phyloP scores from a whole-genome alignment of 2,329 filamentous ascomycete genomes.

The Boeremia lycopersici region DNA sequence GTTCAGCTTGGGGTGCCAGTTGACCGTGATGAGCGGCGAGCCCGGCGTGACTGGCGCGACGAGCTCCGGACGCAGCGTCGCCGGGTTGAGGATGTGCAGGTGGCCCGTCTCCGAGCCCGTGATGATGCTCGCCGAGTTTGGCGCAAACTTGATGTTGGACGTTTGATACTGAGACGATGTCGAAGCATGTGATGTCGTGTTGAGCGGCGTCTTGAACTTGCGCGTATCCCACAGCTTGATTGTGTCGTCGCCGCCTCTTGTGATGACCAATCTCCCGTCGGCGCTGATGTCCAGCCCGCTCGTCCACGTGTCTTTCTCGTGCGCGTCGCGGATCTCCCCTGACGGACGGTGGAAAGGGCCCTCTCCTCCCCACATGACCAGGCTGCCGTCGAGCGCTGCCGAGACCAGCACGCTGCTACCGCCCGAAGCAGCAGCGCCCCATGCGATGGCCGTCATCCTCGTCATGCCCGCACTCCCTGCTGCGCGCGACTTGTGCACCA shows the following conservation, averaged over 20 bases:
- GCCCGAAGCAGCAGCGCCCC: slow-evolving; percentile 79
- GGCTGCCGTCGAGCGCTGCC: slow-evolving; percentile 83
- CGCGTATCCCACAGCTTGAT: slow-evolving; percentile 98
- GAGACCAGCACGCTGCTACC: slow-evolving; percentile 78
- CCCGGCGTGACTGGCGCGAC: slow-evolving; percentile 88
- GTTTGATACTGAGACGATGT: slow-evolving; percentile 84
- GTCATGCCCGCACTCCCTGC: slow-evolving; percentile 87
- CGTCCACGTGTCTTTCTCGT: slow-evolving; percentile 85
- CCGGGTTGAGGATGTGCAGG: slow-evolving; percentile 91
- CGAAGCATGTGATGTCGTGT: slow-evolving; percentile 77
- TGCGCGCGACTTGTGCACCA: slow-evolving; percentile 94
- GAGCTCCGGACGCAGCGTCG: slow-evolving; percentile 82
- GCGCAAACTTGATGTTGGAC: slow-evolving; percentile 87
- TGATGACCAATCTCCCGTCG: slow-evolving; percentile 89
- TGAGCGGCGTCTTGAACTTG: slow-evolving; percentile 90
- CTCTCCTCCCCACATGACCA: slow-evolving; percentile 91
- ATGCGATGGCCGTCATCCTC: slow-evolving; percentile 90
- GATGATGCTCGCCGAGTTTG: slow-evolving; percentile 81
- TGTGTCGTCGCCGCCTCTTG: slow-evolving; percentile 84
- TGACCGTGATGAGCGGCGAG: slow-evolving; percentile 78
- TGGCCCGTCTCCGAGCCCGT: slow-evolving; percentile 86
- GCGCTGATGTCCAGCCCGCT: slow-evolving; percentile 88
- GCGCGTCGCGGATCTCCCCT: slow-evolving; percentile 83
- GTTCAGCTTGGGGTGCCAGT: slow-evolving; percentile 94
- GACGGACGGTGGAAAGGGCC: slow-evolving; percentile 83